Percentiles rank a stretch among this genome's conserved stretches.
phyloP scores from a whole-genome alignment of 495 filamentous ascomycete species.

The Bacidia rubella region DNA sequence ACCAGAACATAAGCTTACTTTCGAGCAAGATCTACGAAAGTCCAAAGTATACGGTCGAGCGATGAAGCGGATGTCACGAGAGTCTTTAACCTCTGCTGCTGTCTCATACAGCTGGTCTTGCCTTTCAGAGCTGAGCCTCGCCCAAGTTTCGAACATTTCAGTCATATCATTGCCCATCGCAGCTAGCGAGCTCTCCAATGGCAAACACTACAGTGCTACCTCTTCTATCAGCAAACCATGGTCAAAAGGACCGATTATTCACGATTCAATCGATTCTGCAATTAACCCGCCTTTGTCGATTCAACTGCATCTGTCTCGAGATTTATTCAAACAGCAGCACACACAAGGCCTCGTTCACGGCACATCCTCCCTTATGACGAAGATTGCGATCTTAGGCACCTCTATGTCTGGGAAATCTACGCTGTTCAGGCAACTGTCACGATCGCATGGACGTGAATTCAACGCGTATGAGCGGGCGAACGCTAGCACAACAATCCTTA shows the following conservation, averaged over 20 bases:
- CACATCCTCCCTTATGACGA: too few species aligned
- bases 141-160: conserved; percentile 12
- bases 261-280: too few species aligned
- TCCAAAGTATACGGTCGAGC: conserved; percentile 6
- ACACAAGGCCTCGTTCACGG: too few species aligned
- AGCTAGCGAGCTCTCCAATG: conserved; percentile 3
- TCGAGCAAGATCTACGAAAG: conserved; percentile 1
- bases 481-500: background rate
- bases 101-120: conserved; percentile 5
- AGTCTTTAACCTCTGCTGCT: background rate
- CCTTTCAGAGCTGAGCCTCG: conserved; percentile 7
- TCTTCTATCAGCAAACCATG: too few species aligned
- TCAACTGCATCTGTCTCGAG: too few species aligned
- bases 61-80: background rate
- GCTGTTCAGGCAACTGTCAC: background rate
- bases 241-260: too few species aligned
- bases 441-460: background rate
- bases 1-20: too few species aligned
- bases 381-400: background rate
- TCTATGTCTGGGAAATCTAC: background rate
- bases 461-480: background rate
- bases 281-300: too few species aligned
- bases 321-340: too few species aligned
- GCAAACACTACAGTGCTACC: too few species aligned
- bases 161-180: conserved; percentile 6